Base-by-base conservation (phyloP, 2,329 filamentous ascomycete genomes). In the Alternaria ventricosa region DNA sequence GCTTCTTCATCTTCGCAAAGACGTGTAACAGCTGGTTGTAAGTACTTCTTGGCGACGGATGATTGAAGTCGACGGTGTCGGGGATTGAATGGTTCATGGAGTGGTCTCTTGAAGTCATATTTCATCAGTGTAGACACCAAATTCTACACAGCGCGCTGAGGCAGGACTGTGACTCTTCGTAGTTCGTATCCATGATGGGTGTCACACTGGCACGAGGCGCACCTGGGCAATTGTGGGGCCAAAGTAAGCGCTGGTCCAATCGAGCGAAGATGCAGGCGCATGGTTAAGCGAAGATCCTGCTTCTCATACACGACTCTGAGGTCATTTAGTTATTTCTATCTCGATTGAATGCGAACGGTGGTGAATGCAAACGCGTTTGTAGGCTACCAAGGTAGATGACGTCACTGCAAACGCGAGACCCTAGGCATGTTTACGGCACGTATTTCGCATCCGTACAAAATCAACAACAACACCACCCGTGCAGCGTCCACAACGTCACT, bases 121-220 rank as follows among this genome's bases (percentile, higher is more conserved):
- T 41, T n/a, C 3, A 2, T 36, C 7, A n/a, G 7, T 2, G 0
- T 9, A 36, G 33, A 2, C 36, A 1, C 0, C 8, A 18, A 3
- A n/a, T 41, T 0, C 0, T 41, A 41, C 36, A 18, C 15, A 41
- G 8, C 36, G 3, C 1, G 15, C 36, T 41, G 36, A 9, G 36
- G 2, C 15, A 41, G 36, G 2, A 3, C 8, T 10, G 2, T 41
- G 36, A 41, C 36, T 41, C 36, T 10, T 41, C 9, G 36, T 41
- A 18, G 36, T 41, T 41, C 36, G 15, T 41, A 18, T 36, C 1
- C 30, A 6, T 15, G 30, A 33, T 33, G 30, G 30, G 1, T n/a
- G 13, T 8, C 33, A 36, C 15, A n/a, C 33, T 7, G 33, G 33
- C 33, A 36, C 8, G 15, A 41, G 33, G 15, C 33, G 33, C 33